Conservation (phyloP, 139 green algal genomes). For the Tetraselmis chui region DNA sequence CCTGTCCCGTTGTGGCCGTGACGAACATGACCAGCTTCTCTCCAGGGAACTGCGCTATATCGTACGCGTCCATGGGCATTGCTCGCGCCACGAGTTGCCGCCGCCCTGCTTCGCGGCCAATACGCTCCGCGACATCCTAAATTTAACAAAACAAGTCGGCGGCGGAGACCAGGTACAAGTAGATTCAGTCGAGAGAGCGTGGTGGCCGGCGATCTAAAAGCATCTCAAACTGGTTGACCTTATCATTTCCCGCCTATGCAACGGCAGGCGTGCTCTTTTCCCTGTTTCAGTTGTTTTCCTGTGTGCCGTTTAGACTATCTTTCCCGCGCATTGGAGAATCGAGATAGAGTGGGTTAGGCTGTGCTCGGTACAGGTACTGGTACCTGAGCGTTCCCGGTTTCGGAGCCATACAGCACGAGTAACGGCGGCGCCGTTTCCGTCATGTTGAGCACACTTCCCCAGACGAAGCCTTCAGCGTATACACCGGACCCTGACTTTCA, state of each 20-base stretch:
- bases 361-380: neutral
- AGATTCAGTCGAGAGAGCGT: neutral
- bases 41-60: slow-evolving; percentile 42
- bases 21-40: slow-evolving; percentile 66
- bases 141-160: neutral
- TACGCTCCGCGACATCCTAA: slow-evolving; percentile 84
- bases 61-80: slow-evolving; percentile 68
- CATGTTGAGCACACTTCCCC: no score
- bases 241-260: no score
- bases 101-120: slow-evolving; percentile 59
- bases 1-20: slow-evolving; percentile 76
- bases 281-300: no score
- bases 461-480: no score
- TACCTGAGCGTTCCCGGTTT: slow-evolving; percentile 86
- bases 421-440: no score
- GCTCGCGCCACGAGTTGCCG: slow-evolving; percentile 38
- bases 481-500: no score
- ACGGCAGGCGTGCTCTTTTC: no score
- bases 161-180: neutral
- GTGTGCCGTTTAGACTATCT: neutral
- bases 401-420: slow-evolving; percentile 75
- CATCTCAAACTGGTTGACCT: no score
- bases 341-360: neutral
- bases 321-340: neutral
- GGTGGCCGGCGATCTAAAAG: neutral